Percentiles rank a stretch among this genome's conserved stretches.
Conservation (phyloP, 345 rosid species). For the Pugionium cornutum region DNA sequence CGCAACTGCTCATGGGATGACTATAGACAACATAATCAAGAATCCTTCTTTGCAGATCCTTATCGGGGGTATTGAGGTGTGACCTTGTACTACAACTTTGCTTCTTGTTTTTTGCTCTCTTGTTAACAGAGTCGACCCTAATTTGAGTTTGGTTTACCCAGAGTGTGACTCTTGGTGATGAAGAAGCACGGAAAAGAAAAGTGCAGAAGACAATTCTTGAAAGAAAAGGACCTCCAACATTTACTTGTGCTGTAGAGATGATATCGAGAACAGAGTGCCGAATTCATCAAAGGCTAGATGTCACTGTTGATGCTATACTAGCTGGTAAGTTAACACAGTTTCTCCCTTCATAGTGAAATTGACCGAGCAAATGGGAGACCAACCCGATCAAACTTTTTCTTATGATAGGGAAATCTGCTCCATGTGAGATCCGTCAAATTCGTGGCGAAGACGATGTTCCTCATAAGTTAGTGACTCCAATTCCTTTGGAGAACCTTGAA, state of each 20-base stretch:
- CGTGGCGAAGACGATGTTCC: conserved; percentile 50
- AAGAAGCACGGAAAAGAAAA: conserved; percentile 89
- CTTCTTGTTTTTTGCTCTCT: not conserved
- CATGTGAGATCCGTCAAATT: conserved; percentile 69
- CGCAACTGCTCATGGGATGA: conserved; percentile 95
- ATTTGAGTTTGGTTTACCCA: conserved; percentile 35
- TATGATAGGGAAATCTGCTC: conserved; percentile 69
- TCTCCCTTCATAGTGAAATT: not conserved
- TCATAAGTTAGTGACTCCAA: conserved; percentile 42
- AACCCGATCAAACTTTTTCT: conserved; percentile 25
- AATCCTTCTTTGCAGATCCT: conserved; percentile 90
- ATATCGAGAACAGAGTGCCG: conserved; percentile 79
- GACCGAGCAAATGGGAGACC: not conserved
- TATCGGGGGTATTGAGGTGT: conserved; percentile 94
- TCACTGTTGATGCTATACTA: conserved; percentile 83
- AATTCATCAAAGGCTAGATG: conserved; percentile 84
- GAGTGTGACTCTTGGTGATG: conserved; percentile 97
- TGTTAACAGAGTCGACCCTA: not conserved
- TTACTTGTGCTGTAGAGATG: conserved; percentile 88
- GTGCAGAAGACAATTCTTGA: conserved; percentile 96
- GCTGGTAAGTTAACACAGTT: conserved; percentile 51
- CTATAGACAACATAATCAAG: conserved; percentile 85
- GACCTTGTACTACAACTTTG: conserved; percentile 8
- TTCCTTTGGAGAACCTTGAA: conserved; percentile 37
- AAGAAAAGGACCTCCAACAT: conserved; percentile 85